Evolutionary conservation across 345 rosid genomes (phyloP).

Genomic region (Rhodomyrtus tomentosa): DNA sequence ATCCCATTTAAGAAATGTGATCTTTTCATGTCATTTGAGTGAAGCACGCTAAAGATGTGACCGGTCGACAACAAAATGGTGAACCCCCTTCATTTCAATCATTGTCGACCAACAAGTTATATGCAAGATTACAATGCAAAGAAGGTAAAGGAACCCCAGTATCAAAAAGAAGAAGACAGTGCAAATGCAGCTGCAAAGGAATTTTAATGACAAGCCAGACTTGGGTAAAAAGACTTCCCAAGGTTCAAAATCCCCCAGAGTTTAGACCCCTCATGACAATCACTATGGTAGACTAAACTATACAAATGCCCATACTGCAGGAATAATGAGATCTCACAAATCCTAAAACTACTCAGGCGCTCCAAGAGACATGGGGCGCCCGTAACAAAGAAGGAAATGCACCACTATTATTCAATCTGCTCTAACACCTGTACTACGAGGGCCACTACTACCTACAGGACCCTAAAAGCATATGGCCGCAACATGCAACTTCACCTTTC

Average conservation of each 20-base stretch:
- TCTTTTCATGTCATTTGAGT: background rate
- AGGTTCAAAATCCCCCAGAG: background rate
- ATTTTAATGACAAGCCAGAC: background rate
- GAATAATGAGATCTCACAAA: background rate
- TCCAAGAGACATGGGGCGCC: background rate
- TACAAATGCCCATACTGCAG: background rate
- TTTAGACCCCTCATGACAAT: background rate
- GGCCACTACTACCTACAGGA: background rate
- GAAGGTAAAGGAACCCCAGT: background rate
- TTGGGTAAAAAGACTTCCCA: background rate
- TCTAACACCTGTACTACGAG: background rate
- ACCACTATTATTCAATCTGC: background rate
- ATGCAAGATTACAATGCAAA: background rate
- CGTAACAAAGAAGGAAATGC: background rate
- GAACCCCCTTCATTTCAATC: background rate
- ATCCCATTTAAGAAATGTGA: background rate
- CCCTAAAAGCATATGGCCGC: background rate
- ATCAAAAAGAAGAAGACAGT: background rate
- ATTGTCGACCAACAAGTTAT: background rate
- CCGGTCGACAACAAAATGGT: background rate
- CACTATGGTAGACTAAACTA: background rate
- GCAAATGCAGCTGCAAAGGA: background rate
- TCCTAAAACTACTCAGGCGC: background rate
- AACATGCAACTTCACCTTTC: background rate
- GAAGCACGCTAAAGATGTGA: background rate